Conservation (phyloP, 2,329 filamentous ascomycete genomes). For the Parastagonospora avenae region DNA sequence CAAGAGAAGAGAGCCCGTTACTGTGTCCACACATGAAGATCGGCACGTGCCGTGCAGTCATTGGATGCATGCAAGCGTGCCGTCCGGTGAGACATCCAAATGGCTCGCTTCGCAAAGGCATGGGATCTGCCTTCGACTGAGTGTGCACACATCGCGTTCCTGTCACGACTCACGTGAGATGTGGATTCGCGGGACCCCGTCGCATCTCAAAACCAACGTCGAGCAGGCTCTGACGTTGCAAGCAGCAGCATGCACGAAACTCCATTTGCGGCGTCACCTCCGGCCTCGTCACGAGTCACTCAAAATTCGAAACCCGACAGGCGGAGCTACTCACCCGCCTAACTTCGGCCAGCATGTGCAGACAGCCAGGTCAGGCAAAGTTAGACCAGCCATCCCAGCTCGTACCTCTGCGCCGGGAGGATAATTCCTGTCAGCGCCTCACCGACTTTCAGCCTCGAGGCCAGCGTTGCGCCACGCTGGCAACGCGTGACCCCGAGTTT, state of each 20-base stretch:
- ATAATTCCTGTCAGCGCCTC: conserved; percentile 6
- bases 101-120: no score
- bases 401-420: conserved; percentile 9
- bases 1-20: no score
- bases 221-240: conserved; percentile 6
- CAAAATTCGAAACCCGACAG: conserved; percentile 4
- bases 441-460: conserved; percentile 10
- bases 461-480: conserved; percentile 3
- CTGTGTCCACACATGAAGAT: no score
- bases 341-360: conserved; percentile 1
- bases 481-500: conserved; percentile 16
- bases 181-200: no score
- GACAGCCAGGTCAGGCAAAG: not conserved
- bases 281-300: conserved; percentile 6
- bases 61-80: no score
- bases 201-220: not conserved
- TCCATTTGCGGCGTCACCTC: not conserved
- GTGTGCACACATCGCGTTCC: no score
- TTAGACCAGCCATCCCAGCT: not conserved
- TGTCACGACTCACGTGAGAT: no score
- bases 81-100: no score
- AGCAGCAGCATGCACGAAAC: not conserved
- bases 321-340: conserved; percentile 4
- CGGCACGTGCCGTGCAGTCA: no score
- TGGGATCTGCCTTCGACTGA: no score